Evolutionary conservation across 2,329 filamentous ascomycete species (phyloP), one percentile per base, ranked within the genome.

Genomic region (Monosporascus cannonballus): DNA sequence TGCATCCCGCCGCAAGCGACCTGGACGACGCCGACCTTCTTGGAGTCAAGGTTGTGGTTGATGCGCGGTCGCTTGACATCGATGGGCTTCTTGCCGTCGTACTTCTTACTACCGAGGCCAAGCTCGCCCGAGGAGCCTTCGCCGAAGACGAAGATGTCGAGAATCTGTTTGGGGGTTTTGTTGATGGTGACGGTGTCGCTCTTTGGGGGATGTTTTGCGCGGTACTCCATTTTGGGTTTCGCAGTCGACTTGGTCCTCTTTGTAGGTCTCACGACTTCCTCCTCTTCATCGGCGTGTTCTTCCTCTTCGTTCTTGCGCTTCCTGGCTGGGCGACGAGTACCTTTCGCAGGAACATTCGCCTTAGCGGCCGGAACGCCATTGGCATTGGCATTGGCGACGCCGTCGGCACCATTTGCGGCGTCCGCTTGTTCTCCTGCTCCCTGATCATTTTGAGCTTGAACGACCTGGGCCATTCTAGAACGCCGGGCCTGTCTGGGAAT

Each of bases 1-100:
- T 89, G 86, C 85, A 89, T 89, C 41, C 85, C 86, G 56, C 86
- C 86, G 48, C 81, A 78, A 52, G 83, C 83, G 49, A 89, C 67
- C 59, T 81, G 76, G 24, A 88, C 83, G 39, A 88, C 77, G 47
- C 84, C 80, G 54, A 84, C 76, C 48, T 73, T 73, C 51, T 76
- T 69, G 1, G 78, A 72, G 39, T 73, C 71, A 47, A 89, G 75
- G 48, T 78, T 72, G 51, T 79, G 74, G 60, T 89, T 89, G 55
- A 86, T 73, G 55, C 85, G 83, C 36, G 86, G 86, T 49, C 85
- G 78, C 71, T 85, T 86, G 59, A 89, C 85, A 62, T 86, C 82
- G 55, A 84, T 78, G n/a, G 70, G 67, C 54, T 64, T 69, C 62
- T 71, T 72, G 25, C 69, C 69, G 5, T 70, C 66, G 41, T 77